Conservation (phyloP, 2,329 filamentous ascomycete genomes). For the Seiridium unicorne region DNA sequence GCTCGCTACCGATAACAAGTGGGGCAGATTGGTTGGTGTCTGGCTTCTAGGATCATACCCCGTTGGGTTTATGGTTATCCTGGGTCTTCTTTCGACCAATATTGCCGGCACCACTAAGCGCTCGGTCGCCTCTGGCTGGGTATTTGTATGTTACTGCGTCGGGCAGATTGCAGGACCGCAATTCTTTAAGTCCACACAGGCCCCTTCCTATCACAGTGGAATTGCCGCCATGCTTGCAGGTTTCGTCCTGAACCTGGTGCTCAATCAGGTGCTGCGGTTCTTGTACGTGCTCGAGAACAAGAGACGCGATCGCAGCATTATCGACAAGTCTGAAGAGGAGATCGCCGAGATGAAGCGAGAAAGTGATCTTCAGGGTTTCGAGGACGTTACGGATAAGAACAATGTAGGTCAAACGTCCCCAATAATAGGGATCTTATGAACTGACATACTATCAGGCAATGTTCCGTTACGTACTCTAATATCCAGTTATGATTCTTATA, state of each 20-base stretch:
- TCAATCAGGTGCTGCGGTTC: conserved; percentile 24
- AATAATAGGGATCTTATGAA: neutral
- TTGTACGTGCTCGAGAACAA: conserved; percentile 29
- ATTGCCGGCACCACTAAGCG: conserved; percentile 27
- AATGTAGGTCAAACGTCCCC: conserved; percentile 24
- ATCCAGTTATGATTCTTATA: neutral
- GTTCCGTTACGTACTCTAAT: conserved; percentile 19
- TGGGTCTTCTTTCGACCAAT: conserved; percentile 26
- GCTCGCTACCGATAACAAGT: conserved; percentile 22
- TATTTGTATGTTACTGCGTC: conserved; percentile 27
- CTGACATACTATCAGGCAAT: conserved; percentile 15
- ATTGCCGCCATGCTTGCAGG: conserved; percentile 30
- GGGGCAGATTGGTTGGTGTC: conserved; percentile 28
- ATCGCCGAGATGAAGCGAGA: conserved; percentile 25
- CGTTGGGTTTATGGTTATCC: conserved; percentile 27
- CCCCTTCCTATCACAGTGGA: conserved; percentile 30
- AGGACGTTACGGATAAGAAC: conserved; percentile 36
- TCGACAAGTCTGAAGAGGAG: conserved; percentile 28
- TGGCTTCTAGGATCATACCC: conserved; percentile 29
- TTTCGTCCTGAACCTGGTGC: conserved; percentile 25
- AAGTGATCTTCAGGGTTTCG: conserved; percentile 32
- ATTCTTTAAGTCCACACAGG: conserved; percentile 27
- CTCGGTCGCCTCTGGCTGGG: conserved; percentile 26
- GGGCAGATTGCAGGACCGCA: conserved; percentile 29
- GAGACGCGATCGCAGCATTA: conserved; percentile 22